Evolutionary conservation across 1,139 yeast species (phyloP).

Genomic region (Hemisphaericaspora xylofermentans): DNA sequence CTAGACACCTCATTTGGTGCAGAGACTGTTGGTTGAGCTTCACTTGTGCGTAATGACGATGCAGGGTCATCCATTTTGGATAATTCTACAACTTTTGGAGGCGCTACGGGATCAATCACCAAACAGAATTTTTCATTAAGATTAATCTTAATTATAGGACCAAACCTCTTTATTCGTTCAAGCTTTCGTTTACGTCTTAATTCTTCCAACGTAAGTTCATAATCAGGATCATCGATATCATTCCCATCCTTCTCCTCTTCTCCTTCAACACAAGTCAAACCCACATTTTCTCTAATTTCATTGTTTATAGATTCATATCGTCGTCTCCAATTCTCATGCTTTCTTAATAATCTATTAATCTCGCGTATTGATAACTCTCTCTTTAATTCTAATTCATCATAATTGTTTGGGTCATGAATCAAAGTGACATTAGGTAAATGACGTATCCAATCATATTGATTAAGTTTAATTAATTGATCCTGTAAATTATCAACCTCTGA

Average conservation of each 20-base stretch:
- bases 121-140: constrained; percentile 31
- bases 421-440: constrained; percentile 53
- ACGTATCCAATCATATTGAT: constrained; percentile 56
- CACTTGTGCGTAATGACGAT: too few species aligned
- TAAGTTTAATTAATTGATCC: constrained; percentile 43
- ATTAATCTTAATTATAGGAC: constrained; percentile 27
- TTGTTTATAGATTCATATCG: constrained; percentile 27
- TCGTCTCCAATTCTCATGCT: constrained; percentile 46
- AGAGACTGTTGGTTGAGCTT: too few species aligned
- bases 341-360: constrained; percentile 45
- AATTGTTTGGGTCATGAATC: constrained; percentile 47
- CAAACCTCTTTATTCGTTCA: constrained; percentile 21
- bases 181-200: constrained; percentile 20
- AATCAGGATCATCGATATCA: constrained; percentile 11
- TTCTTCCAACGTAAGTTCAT: constrained; percentile 22
- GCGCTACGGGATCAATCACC: constrained; percentile 30
- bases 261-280: constrained; percentile 6
- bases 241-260: too few species aligned
- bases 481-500: constrained; percentile 53
- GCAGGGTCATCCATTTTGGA: too few species aligned
- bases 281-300: constrained; percentile 24
- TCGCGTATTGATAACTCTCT: constrained; percentile 51
- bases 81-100: constrained; percentile 25
- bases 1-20: too few species aligned
- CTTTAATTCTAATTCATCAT: constrained; percentile 50